phyloP scores from a whole-genome alignment of 2,329 filamentous ascomycete genomes.

The Tolypocladium album region DNA sequence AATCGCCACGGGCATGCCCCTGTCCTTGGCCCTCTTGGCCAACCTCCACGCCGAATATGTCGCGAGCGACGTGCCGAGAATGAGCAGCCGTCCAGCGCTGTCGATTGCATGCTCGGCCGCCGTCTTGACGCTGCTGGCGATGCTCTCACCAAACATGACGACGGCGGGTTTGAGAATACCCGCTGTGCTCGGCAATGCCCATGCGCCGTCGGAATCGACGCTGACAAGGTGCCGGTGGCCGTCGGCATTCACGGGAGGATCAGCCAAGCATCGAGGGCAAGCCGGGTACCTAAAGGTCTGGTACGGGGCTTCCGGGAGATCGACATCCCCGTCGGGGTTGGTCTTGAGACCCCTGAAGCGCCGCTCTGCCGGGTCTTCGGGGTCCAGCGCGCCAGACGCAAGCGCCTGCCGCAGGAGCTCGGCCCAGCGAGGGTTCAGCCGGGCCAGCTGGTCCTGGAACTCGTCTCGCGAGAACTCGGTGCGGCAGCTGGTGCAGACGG shows the following conservation, averaged over 20 bases:
- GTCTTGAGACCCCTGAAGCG: constrained; percentile 61
- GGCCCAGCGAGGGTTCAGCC: constrained; percentile 79
- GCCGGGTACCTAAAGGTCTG: constrained; percentile 84
- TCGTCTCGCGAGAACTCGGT: constrained; percentile 57
- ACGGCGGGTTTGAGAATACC: constrained; percentile 89
- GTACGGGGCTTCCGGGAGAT: constrained; percentile 78
- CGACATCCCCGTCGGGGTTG: constrained; percentile 92
- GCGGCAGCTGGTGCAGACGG: constrained; percentile 71
- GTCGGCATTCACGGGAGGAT: constrained; percentile 45
- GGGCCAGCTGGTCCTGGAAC: constrained; percentile 68
- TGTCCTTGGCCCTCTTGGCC: constrained; percentile 71
- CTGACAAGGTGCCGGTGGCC: constrained; percentile 49
- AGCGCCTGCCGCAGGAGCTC: constrained; percentile 63
- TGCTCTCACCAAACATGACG: constrained; percentile 93
- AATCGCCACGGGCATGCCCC: constrained; percentile 75
- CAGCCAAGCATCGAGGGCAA: constrained; percentile 67
- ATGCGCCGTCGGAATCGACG: constrained; percentile 72
- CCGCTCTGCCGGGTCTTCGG: constrained; percentile 63
- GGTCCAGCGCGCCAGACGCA: constrained; percentile 62
- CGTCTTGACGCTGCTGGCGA: constrained; percentile 55
- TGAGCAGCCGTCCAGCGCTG: constrained; percentile 59
- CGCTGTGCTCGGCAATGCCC: constrained; percentile 51
- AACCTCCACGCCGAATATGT: constrained; percentile 94
- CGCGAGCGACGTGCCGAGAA: constrained; percentile 82
- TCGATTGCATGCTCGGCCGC: constrained; percentile 75